A percentile compares a stretch with the other conserved stretches of the same genome.
phyloP scores from a whole-genome alignment of 306 rosid species.

The Arachis hypogaea region DNA sequence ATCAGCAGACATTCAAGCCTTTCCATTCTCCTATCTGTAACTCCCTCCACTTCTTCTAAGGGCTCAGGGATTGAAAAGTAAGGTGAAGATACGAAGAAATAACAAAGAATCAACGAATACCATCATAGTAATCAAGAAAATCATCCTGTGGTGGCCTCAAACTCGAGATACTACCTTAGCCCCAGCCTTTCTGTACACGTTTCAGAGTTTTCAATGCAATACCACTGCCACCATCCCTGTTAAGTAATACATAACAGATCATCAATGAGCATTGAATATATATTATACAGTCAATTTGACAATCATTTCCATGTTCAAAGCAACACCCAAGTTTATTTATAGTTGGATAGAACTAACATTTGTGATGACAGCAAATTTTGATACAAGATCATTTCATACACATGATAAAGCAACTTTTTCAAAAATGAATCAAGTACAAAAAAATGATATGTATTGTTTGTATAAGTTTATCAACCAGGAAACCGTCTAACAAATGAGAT shows the following conservation, averaged over 20 bases:
- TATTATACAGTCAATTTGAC: background rate
- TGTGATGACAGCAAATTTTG: conserved; percentile 23
- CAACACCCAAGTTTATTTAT: conserved; percentile 21
- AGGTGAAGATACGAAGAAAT: conserved; percentile 9
- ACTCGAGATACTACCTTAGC: conserved; percentile 61
- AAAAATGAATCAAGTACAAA: conserved; percentile 24
- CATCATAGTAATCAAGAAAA: conserved; percentile 57
- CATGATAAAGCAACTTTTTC: conserved; percentile 30
- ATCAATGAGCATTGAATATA: conserved; percentile 12
- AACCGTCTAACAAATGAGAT: conserved; percentile 25
- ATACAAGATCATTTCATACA: background rate
- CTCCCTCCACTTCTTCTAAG: background rate
- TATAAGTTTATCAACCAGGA: conserved; percentile 20
- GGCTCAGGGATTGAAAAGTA: conserved; percentile 3
- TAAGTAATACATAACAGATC: conserved; percentile 35
- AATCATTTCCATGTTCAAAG: conserved; percentile 14
- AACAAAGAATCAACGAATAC: conserved; percentile 31
- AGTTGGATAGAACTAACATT: conserved; percentile 32
- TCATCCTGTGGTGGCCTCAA: conserved; percentile 53
- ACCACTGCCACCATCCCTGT: conserved; percentile 81
- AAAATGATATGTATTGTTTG: background rate
- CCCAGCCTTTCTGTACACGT: conserved; percentile 89
- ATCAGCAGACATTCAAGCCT: conserved; percentile 11
- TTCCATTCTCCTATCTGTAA: background rate
- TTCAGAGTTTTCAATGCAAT: conserved; percentile 69